Conservation (phyloP, 2,329 filamentous ascomycete genomes). For the Aplosporella prunicola region DNA sequence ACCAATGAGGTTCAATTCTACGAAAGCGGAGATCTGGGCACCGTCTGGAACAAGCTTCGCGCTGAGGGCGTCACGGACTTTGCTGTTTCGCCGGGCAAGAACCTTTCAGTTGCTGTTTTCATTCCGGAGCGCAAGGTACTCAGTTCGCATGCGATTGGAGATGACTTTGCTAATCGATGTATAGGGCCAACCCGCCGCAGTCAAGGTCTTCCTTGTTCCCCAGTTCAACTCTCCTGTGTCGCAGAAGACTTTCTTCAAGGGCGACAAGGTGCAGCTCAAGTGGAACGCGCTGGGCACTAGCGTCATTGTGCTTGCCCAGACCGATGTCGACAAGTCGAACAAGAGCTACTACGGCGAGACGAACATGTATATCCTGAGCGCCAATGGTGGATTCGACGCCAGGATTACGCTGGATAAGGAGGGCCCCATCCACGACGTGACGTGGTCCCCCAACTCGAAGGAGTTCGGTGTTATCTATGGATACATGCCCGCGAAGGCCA, state of each 20-base stretch:
- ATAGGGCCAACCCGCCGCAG: constrained; percentile 82
- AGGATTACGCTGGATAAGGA: constrained; percentile 84
- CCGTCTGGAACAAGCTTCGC: constrained; percentile 89
- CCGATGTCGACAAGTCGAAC: constrained; percentile 94
- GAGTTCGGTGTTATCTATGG: constrained; percentile 97
- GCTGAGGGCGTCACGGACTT: constrained; percentile 87
- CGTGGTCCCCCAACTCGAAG: constrained; percentile 96
- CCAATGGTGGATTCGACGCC: constrained; percentile 85
- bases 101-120: constrained; percentile 88
- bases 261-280: constrained; percentile 96
- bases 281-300: constrained; percentile 92
- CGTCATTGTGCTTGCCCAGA: constrained; percentile 90
- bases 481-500: constrained; percentile 98
- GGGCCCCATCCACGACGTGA: constrained; percentile 92
- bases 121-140: constrained; percentile 86
- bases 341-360: constrained; percentile 99
- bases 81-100: constrained; percentile 79
- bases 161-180: constrained; percentile 13
- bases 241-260: constrained; percentile 99
- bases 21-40: constrained; percentile 73
- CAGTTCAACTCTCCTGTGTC: constrained; percentile 75
- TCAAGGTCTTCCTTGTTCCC: constrained; percentile 91
- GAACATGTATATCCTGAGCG: constrained; percentile 87
- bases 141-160: constrained; percentile 9
- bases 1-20: constrained; percentile 99